phyloP scores from a whole-genome alignment of 2,329 filamentous ascomycete genomes.

The Neocatenulostroma microsporum region DNA sequence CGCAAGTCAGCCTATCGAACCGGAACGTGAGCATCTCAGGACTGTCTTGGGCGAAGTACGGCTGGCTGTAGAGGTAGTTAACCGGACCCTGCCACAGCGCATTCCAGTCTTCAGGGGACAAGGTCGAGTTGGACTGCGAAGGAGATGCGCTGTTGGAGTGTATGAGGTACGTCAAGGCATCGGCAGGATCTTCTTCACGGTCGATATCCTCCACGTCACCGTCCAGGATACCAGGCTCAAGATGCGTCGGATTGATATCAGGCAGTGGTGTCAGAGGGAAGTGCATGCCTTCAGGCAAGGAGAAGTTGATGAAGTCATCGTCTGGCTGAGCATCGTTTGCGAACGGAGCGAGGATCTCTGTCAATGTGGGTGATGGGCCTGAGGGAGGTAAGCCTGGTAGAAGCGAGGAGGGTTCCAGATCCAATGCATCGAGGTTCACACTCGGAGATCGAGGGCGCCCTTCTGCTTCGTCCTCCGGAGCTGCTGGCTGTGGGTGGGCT shows the following conservation, averaged over 20 bases:
- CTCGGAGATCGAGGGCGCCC: too few species aligned
- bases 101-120: not conserved
- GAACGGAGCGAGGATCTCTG: slow-evolving; percentile 21
- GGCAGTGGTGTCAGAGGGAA: slow-evolving; percentile 15
- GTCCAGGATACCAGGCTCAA: slow-evolving; percentile 7
- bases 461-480: not conserved
- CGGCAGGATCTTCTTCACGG: not conserved
- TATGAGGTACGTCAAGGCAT: not conserved
- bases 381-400: not conserved
- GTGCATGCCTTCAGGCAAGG: slow-evolving; percentile 21
- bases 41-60: slow-evolving; percentile 29
- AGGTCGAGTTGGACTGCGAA: not conserved
- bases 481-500: too few species aligned
- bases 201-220: slow-evolving; percentile 13
- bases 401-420: not conserved
- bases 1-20: slow-evolving; percentile 60
- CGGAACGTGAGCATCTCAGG: slow-evolving; percentile 55
- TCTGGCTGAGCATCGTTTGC: slow-evolving; percentile 8
- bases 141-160: not conserved
- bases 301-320: slow-evolving; percentile 22
- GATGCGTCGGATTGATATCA: slow-evolving; percentile 17
- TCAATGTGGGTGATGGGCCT: slow-evolving; percentile 23
- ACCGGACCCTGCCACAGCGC: slow-evolving; percentile 8
- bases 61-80: slow-evolving; percentile 24
- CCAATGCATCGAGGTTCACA: too few species aligned